Percentiles rank a stretch among this genome's conserved stretches.
Evolutionary conservation across 805 yeast genomes (phyloP).

Genomic region (Candida incommunis): DNA sequence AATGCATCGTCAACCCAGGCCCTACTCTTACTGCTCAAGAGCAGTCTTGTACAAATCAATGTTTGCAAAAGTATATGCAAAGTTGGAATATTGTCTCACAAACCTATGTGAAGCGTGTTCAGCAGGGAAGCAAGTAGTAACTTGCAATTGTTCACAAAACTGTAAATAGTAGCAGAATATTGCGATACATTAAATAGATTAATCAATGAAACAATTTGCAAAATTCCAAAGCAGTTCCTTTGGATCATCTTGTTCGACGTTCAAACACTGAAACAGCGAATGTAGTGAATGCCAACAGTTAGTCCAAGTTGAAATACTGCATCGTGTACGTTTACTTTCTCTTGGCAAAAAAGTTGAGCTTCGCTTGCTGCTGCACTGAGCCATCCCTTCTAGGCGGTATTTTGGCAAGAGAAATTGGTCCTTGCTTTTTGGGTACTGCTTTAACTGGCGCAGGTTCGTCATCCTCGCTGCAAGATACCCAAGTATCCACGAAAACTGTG

Average conservation of each 20-base stretch:
- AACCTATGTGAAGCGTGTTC: constrained; percentile 63
- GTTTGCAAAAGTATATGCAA: constrained; percentile 78
- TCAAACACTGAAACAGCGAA: too few species aligned
- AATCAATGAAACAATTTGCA: too few species aligned
- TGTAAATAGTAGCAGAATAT: too few species aligned
- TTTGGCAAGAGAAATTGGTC: not conserved
- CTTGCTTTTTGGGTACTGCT: not conserved
- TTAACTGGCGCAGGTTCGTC: not conserved
- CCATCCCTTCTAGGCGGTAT: not conserved
- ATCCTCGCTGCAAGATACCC: constrained; percentile 3
- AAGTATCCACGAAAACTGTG: not conserved
- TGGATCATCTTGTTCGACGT: too few species aligned
- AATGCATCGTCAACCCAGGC: constrained; percentile 57
- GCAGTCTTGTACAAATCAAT: constrained; percentile 55
- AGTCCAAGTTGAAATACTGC: too few species aligned
- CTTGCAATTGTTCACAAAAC: too few species aligned
- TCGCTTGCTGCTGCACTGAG: not conserved
- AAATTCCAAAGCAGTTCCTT: too few species aligned
- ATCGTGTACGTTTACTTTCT: too few species aligned
- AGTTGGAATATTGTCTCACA: constrained; percentile 80
- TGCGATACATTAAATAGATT: too few species aligned
- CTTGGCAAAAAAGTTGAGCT: not conserved
- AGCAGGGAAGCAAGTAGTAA: constrained; percentile 25
- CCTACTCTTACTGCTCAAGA: constrained; percentile 34
- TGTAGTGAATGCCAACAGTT: too few species aligned